Base-by-base conservation (phyloP, 495 filamentous ascomycete genomes). In the Lophiotrema nucula region DNA sequence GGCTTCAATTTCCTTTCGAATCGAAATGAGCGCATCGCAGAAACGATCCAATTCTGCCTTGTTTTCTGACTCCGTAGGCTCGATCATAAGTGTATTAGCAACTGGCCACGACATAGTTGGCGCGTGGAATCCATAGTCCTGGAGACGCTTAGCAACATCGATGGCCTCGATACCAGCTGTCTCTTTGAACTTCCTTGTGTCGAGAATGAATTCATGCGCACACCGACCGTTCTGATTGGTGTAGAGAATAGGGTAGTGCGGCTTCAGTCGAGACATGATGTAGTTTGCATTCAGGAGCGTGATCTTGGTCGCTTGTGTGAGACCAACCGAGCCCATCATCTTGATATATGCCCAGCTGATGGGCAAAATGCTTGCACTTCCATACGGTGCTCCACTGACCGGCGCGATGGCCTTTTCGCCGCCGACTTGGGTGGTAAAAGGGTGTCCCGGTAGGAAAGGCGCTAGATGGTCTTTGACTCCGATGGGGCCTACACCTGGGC, bases 21-120 rank as follows among this genome's bases (percentile, higher is more conserved):
- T 97, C 53, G 82, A 83, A 62, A 98, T 90, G 23, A 98, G 77
- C 2, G 95, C 90, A 57, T 97, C 87, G 59, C 90, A 90, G 78
- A 97, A 98, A 4, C 93, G 86, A 72, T 97, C 95, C 1, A 98
- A 81, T 75, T 98, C 93, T 58, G 88, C 88, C 70, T 95, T 88
- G 72, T 83, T 89, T 75, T 98, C 93, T 16, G 86, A 90, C 76
- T 98, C 93, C 0, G 93, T 98, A 27, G 93, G 93, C 77, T 98
- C 93, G 64, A 98, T 95, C 93, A 98, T 98, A 18, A 98, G 83
- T 1, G 93, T 98, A 72, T 93, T 93, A 42, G 90, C 79, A 2
- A 98, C 92, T 4, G 93, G 93, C 91, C 91, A 98, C 68, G 85
- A 90, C 93, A 98, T 97, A 42, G 93, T 98, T 2, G 93, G 93